phyloP scores from a whole-genome alignment of 108 stramenopile species.

The Nitzschia sp. region DNA sequence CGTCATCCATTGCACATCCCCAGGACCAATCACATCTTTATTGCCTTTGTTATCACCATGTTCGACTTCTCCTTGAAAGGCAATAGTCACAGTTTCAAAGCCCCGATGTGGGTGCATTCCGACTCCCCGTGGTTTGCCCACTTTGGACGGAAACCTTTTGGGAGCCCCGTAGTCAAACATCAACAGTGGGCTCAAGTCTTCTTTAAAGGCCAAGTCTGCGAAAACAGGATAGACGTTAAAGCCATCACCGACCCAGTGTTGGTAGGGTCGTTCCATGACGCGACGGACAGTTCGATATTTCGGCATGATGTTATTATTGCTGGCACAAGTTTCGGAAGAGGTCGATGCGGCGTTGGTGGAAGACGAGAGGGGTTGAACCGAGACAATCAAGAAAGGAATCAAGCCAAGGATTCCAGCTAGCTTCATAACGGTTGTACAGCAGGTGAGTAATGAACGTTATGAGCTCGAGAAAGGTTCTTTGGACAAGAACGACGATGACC shows the following conservation, averaged over 20 bases:
- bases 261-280: constrained; percentile 43
- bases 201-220: constrained; percentile 76
- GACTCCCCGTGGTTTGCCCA: constrained; percentile 59
- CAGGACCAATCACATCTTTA: constrained; percentile 64
- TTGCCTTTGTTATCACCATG: constrained; percentile 87
- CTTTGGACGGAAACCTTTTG: constrained; percentile 47
- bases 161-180: constrained; percentile 90
- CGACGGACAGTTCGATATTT: constrained; percentile 41
- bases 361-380: background rate
- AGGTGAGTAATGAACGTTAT: too few species aligned
- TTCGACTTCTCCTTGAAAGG: constrained; percentile 89
- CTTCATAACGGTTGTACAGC: too few species aligned
- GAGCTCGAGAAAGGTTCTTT: too few species aligned
- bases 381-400: background rate
- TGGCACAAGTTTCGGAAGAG: background rate
- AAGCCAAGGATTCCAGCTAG: background rate
- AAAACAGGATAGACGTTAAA: constrained; percentile 84
- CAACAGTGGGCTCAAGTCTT: constrained; percentile 74
- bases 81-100: constrained; percentile 40
- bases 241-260: constrained; percentile 87
- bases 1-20: constrained; percentile 97
- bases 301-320: constrained; percentile 12
- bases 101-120: constrained; percentile 86
- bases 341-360: background rate
- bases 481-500: too few species aligned